Conservation (phyloP, 441 rosid species). For the Erodium moschatum region DNA sequence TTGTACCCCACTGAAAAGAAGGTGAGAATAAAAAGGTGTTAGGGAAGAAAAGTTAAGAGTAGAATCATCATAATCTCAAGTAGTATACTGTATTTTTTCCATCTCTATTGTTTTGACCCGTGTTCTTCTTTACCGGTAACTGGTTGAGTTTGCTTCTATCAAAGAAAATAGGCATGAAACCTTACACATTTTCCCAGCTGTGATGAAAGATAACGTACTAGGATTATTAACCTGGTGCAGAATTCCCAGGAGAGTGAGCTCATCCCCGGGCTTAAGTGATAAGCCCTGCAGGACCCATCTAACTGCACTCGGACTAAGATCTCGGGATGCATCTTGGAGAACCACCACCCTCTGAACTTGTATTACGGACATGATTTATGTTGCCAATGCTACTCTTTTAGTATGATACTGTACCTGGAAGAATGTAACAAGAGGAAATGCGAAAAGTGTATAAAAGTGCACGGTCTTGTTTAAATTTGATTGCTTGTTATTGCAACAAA, state of each 20-base stretch:
- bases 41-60: not conserved
- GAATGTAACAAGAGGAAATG: not conserved
- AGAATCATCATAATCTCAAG: not conserved
- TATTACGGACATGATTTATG: conserved; percentile 23
- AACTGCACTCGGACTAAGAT: conserved; percentile 28
- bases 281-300: conserved; percentile 29
- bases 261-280: conserved; percentile 42
- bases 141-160: not conserved
- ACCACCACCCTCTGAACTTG: conserved; percentile 43
- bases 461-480: not conserved
- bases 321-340: conserved; percentile 46
- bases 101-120: not conserved
- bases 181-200: conserved; percentile 28
- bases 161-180: not conserved
- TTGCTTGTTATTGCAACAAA: not conserved
- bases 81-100: too few species aligned
- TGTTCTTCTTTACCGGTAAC: not conserved
- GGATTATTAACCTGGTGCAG: conserved; percentile 21
- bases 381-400: not conserved
- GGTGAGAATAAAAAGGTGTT: not conserved
- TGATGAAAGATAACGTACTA: conserved; percentile 30
- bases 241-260: conserved; percentile 32
- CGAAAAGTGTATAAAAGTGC: not conserved
- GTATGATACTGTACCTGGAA: not conserved
- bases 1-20: conserved; percentile 43